Conservation (phyloP, 106 monocot genomes). For the Dendrobium chrysotoxum region DNA sequence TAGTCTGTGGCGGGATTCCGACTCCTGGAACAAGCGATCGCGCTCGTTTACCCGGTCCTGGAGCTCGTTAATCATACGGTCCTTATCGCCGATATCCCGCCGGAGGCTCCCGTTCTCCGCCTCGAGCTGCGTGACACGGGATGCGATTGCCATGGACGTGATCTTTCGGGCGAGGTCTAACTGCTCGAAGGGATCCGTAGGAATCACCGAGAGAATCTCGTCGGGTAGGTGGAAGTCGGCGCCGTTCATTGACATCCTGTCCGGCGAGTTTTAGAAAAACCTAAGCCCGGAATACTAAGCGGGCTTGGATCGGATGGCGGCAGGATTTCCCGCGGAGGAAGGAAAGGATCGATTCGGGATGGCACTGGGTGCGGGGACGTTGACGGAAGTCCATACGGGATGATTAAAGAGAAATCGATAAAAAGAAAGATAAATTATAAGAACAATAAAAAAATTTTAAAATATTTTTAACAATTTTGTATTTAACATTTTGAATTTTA, state of each 20-base stretch:
- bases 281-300: background rate
- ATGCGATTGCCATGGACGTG: slow-evolving; percentile 85
- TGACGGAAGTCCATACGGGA: background rate
- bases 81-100: slow-evolving; percentile 42
- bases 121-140: slow-evolving; percentile 67
- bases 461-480: too few relatives aligned
- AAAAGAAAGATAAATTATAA: too few relatives aligned
- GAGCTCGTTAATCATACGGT: slow-evolving; percentile 53
- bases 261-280: background rate
- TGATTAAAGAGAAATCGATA: background rate
- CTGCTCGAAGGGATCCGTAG: slow-evolving; percentile 78
- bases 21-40: slow-evolving; percentile 39
- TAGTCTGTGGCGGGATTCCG: slow-evolving; percentile 34
- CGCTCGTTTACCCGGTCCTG: slow-evolving; percentile 45
- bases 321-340: background rate
- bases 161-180: slow-evolving; percentile 83
- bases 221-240: slow-evolving; percentile 53
- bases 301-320: background rate
- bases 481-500: too few relatives aligned
- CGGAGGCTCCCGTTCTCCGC: slow-evolving; percentile 46
- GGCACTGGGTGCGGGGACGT: background rate
- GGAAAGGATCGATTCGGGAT: background rate
- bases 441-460: too few relatives aligned
- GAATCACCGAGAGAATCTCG: slow-evolving; percentile 81
- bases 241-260: slow-evolving; percentile 25